Percentiles rank a stretch among this genome's conserved stretches.
Conservation (phyloP, 2,329 filamentous ascomycete species). For the Claviceps pazoutovae region DNA sequence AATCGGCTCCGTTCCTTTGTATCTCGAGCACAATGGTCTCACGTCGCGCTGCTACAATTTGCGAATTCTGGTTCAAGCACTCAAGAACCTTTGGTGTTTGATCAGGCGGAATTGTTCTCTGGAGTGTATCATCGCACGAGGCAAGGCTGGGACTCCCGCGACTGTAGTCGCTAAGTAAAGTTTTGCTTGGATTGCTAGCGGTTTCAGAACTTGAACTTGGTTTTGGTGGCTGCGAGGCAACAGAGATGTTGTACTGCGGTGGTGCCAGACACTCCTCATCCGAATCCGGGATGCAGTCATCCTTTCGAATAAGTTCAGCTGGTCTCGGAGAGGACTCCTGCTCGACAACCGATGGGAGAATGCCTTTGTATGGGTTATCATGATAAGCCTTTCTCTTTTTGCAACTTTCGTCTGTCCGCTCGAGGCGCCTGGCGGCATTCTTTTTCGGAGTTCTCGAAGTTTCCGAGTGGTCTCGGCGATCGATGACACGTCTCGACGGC, state of each 20-base stretch:
- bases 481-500: conserved; percentile 12
- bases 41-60: conserved; percentile 21
- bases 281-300: conserved; percentile 37
- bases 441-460: conserved; percentile 4
- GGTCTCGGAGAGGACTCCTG: conserved; percentile 5
- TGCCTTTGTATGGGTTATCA: conserved; percentile 4
- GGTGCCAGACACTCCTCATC: conserved; percentile 38
- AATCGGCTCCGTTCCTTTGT: conserved; percentile 33
- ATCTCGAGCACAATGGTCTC: conserved; percentile 27
- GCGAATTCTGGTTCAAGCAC: conserved; percentile 17
- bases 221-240: background rate
- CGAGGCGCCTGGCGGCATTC: conserved; percentile 7
- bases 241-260: conserved; percentile 13
- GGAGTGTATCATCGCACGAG: background rate
- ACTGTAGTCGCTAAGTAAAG: conserved; percentile 1
- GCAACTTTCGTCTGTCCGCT: conserved; percentile 2
- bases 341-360: conserved; percentile 1
- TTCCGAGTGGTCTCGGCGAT: conserved; percentile 3
- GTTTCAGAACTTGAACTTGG: background rate
- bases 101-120: conserved; percentile 7
- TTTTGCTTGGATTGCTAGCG: background rate
- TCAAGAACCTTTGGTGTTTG: conserved; percentile 17
- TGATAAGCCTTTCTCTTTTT: conserved; percentile 8
- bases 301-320: conserved; percentile 1
- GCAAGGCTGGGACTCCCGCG: background rate